These are phyloP conservation scores for Tricholoma matsutake DNA, from an alignment of 768 basidiomycete species.

Conservation along the genomic window DNA sequence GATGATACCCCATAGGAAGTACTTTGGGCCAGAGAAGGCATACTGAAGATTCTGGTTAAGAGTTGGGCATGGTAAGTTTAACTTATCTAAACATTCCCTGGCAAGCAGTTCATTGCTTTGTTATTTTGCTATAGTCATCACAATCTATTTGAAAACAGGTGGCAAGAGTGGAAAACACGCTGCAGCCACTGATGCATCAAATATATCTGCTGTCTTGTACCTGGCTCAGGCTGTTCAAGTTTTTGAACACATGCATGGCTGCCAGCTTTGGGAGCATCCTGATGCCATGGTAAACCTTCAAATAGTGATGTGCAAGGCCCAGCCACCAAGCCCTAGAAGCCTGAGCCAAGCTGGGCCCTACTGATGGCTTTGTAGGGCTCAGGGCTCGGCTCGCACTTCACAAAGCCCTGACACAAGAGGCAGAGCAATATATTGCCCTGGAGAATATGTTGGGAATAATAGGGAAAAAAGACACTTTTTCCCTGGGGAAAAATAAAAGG, in stretches of 20 bases:
- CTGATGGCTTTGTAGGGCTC: no score
- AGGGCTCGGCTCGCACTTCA: no score
- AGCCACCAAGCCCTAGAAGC: no score
- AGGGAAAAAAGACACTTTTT: no score
- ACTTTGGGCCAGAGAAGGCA: not conserved
- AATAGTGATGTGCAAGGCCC: no score
- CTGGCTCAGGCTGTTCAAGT: constrained; percentile 14
- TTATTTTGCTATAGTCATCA: constrained; percentile 3
- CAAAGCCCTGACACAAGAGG: no score
- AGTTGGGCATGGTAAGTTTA: no score
- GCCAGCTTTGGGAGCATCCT: constrained; percentile 6
- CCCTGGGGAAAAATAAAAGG: no score
- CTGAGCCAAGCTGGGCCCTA: no score
- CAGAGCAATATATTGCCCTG: no score
- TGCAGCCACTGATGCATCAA: constrained; percentile 3
- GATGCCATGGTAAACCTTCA: not conserved
- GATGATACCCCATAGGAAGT: not conserved
- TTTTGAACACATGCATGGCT: constrained; percentile 9
- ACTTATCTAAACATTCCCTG: not conserved
- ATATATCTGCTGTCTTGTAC: constrained; percentile 12
- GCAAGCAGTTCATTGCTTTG: not conserved
- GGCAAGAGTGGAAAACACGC: constrained; percentile 3
- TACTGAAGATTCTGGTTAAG: no score
- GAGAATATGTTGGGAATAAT: no score
- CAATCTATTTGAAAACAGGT: constrained; percentile 3